Evolutionary conservation across 1,284 basidiomycete species (phyloP).

Genomic region (Rhodotorula sp.): DNA sequence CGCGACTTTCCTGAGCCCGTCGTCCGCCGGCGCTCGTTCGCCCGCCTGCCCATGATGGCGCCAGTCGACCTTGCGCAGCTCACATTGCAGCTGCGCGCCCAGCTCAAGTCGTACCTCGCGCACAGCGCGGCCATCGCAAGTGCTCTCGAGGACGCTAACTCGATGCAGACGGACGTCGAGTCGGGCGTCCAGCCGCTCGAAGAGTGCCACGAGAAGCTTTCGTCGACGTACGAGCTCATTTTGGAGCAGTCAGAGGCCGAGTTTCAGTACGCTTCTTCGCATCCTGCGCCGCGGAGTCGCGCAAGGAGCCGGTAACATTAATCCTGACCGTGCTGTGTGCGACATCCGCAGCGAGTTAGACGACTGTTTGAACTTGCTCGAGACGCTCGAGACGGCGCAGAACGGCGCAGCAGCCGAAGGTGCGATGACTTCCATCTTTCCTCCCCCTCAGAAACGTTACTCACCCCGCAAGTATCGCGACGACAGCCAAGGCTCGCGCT

Average conservation of each 20-base stretch:
- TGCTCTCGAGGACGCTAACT: constrained; percentile 32
- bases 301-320: too few relatives aligned
- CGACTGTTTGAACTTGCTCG: constrained; percentile 14
- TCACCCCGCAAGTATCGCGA: background rate
- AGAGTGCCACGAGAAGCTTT: constrained; percentile 15
- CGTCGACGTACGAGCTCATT: constrained; percentile 23
- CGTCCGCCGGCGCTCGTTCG: background rate
- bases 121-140: constrained; percentile 19
- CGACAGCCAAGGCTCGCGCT: constrained; percentile 10
- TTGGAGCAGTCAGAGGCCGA: constrained; percentile 26
- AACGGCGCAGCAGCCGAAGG: background rate
- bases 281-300: background rate
- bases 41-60: background rate
- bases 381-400: constrained; percentile 21
- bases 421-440: background rate
- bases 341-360: constrained; percentile 23
- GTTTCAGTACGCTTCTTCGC: constrained; percentile 17
- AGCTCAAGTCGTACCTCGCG: constrained; percentile 20
- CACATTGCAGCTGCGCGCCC: constrained; percentile 17
- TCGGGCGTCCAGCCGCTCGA: constrained; percentile 19
- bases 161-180: constrained; percentile 33
- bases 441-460: background rate
- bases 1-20: background rate
- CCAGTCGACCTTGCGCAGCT: constrained; percentile 15
- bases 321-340: background rate